Conservation (phyloP, 2,329 filamentous ascomycete species). For the Penicillium janthinellum region DNA sequence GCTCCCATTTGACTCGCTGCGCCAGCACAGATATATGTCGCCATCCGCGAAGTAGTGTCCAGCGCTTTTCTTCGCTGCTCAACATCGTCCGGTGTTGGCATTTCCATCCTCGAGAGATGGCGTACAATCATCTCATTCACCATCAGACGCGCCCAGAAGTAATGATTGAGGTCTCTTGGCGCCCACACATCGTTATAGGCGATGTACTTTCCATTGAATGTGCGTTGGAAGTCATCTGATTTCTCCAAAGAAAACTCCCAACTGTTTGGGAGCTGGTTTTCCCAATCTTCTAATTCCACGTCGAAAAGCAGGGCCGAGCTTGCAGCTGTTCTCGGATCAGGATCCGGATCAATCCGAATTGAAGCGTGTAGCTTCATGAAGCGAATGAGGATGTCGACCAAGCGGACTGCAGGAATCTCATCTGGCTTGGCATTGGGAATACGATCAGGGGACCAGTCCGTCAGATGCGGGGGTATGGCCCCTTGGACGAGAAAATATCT, state of each 20-base stretch:
- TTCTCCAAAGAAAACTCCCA: slow-evolving; percentile 18
- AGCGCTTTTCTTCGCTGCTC: slow-evolving; percentile 20
- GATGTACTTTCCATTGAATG: slow-evolving; percentile 26
- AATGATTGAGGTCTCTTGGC: slow-evolving; percentile 25
- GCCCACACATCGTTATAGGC: slow-evolving; percentile 28
- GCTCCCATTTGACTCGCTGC: slow-evolving; percentile 23
- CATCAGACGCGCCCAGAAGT: slow-evolving; percentile 25
- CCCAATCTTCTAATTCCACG: slow-evolving; percentile 23
- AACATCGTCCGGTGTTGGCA: slow-evolving; percentile 4
- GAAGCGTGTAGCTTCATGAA: slow-evolving; percentile 19
- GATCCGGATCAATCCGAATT: slow-evolving; percentile 6
- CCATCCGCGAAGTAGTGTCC: slow-evolving; percentile 19
- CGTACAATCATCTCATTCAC: slow-evolving; percentile 27
- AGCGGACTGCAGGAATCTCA: slow-evolving; percentile 11
- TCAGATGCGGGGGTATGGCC: slow-evolving; percentile 12
- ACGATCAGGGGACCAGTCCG: slow-evolving; percentile 15
- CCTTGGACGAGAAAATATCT: slow-evolving; percentile 22
- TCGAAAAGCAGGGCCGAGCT: slow-evolving; percentile 17
- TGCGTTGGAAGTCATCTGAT: slow-evolving; percentile 12
- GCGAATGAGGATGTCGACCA: slow-evolving; percentile 26
- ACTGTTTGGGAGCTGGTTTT: slow-evolving; percentile 15
- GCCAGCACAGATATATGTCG: slow-evolving; percentile 25
- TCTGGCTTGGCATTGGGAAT: slow-evolving; percentile 2
- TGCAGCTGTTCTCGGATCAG: slow-evolving; percentile 4
- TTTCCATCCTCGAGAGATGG: slow-evolving; percentile 8